Percentiles rank a stretch among this genome's conserved stretches.
Conservation (phyloP, 345 rosid genomes). For the Moringa oleifera region DNA sequence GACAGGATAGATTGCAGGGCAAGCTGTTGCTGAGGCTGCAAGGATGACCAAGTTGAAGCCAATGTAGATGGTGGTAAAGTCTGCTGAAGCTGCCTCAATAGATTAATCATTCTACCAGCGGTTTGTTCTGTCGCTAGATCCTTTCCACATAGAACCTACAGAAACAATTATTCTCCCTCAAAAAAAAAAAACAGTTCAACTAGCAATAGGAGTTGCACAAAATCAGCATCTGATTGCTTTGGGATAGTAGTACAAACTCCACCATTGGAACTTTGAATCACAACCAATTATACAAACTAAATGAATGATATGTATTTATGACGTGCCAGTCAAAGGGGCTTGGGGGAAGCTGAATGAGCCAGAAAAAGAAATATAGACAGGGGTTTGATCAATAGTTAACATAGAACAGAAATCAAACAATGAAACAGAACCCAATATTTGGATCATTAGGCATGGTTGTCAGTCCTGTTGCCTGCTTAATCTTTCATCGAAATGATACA, state of each 20-base stretch:
- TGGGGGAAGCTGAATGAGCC: too few species aligned
- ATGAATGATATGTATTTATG: background rate
- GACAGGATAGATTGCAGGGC: slow-evolving; percentile 93
- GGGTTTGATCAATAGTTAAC: too few species aligned
- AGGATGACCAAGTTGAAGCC: slow-evolving; percentile 84
- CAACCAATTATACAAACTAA: background rate
- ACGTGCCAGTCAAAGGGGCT: too few species aligned
- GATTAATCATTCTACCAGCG: slow-evolving; percentile 64
- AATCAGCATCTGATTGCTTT: background rate
- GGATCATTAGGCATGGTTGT: background rate
- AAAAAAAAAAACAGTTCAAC: too few species aligned
- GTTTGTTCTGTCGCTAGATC: slow-evolving; percentile 92
- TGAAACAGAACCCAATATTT: too few species aligned
- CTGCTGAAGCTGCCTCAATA: slow-evolving; percentile 89
- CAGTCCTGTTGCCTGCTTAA: background rate
- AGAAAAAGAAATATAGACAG: too few species aligned
- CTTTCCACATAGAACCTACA: slow-evolving; percentile 85
- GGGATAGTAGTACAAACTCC: background rate
- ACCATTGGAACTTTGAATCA: background rate
- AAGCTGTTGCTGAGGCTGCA: slow-evolving; percentile 94
- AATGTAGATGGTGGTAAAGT: slow-evolving; percentile 86
- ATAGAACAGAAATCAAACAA: too few species aligned
- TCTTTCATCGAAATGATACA: too few species aligned
- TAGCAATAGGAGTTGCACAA: too few species aligned
- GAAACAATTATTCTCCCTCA: background rate